Percentiles rank a stretch among this genome's conserved stretches.
phyloP scores from a whole-genome alignment of 352 stramenopile genomes.

The Globisporangium perplexum region DNA sequence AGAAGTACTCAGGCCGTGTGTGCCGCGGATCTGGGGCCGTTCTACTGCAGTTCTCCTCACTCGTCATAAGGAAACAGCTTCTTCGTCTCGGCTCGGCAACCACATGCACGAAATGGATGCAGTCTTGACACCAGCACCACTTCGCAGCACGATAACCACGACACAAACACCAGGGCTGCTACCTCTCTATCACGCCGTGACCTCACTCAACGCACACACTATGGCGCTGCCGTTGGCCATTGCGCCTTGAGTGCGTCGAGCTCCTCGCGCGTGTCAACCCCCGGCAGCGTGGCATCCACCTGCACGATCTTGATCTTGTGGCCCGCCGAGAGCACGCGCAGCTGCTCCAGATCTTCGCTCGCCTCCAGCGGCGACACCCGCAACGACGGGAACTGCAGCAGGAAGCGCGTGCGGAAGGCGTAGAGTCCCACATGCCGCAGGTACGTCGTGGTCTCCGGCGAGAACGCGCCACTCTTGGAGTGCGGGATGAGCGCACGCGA shows the following conservation, averaged over 20 bases:
- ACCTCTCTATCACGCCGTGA: background rate
- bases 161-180: too few relatives aligned
- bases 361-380: slow-evolving; percentile 45
- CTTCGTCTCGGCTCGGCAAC: too few relatives aligned
- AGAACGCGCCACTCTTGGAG: slow-evolving; percentile 57
- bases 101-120: too few relatives aligned
- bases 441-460: slow-evolving; percentile 39
- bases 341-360: slow-evolving; percentile 75
- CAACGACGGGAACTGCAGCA: slow-evolving; percentile 63
- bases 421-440: slow-evolving; percentile 80
- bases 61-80: too few relatives aligned
- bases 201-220: background rate
- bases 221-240: slow-evolving; percentile 7
- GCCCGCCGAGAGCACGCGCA: slow-evolving; percentile 76
- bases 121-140: too few relatives aligned
- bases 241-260: slow-evolving; percentile 41
- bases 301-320: slow-evolving; percentile 64
- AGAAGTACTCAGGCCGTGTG: too few relatives aligned
- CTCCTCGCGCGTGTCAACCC: slow-evolving; percentile 67
- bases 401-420: slow-evolving; percentile 68
- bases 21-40: too few relatives aligned
- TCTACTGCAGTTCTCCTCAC: too few relatives aligned
- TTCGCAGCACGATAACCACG: too few relatives aligned
- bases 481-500: slow-evolving; percentile 75
- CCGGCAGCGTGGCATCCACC: slow-evolving; percentile 54